Base-by-base conservation (phyloP, 2,329 filamentous ascomycete genomes). In the Cercospora janseana region DNA sequence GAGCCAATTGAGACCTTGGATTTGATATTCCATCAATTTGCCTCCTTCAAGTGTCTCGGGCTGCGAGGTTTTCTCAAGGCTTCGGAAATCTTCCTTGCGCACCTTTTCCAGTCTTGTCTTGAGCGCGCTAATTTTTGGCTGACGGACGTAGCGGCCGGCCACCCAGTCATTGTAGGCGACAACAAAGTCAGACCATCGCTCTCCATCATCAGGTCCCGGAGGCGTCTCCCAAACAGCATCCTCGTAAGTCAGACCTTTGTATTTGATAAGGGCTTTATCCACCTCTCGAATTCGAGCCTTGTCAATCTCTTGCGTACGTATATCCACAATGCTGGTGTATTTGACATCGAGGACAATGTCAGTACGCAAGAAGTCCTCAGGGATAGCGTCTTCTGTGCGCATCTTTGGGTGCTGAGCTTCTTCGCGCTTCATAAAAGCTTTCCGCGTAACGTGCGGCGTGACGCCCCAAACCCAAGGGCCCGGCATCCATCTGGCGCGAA, bases 1-100 rank as follows among this genome's bases (percentile, higher is more conserved):
- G 2, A 98, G 79, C 91, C 93, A 98, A 63, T 97, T 96, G 44
- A 96, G 75, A 15, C 93, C 93, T 52, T 96, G 88, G 35, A 94
- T 72, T 66, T 98, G 93, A 63, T 98, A 97, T 26, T 83, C 81
- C 91, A 97, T 97, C 51, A 97, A 75, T 57, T 90, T 82, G 18
- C 91, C 90, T 27, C 87, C 83, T 24, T 80, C 80, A 6, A 97
- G 75, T 10, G 82, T 82, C 1, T 77, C 72, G 0, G 93, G 93
- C 63, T 97, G 92, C 10, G 75, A 71, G 28, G 82, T 75, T 56
- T 88, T 78, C 57, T 89, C 80, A 10, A 88, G 73, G 4, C 79
- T 75, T n/a, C 71, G 71, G 48, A 78, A 74, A 60, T 95, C 95
- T 34, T 85, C 73, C 8, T 72, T 70, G 55, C 88, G 84, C 57